Evolutionary conservation across 768 basidiomycete genomes (phyloP).

Genomic region (Paxillus involutus): DNA sequence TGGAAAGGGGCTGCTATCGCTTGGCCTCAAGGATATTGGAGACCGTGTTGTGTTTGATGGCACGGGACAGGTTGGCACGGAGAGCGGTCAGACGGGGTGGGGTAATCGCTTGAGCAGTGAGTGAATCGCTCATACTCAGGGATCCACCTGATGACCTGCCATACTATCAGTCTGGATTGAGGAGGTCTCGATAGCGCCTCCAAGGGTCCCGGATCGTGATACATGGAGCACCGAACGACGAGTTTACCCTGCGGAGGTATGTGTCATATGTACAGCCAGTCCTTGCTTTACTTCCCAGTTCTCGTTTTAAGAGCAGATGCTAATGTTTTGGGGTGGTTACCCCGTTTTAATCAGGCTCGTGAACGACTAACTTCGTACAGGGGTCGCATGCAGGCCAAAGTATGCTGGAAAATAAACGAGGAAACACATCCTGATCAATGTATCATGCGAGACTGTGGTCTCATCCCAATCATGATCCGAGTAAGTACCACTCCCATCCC

Average conservation of each 20-base stretch:
- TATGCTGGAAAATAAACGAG: constrained; percentile 77
- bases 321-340: not conserved
- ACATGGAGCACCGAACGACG: constrained; percentile 69
- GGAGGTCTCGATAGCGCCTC: constrained; percentile 76
- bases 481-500: constrained; percentile 47
- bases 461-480: constrained; percentile 95
- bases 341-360: constrained; percentile 60
- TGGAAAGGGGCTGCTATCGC: constrained; percentile 74
- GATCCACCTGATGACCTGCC: constrained; percentile 4
- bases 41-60: constrained; percentile 94
- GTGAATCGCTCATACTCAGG: constrained; percentile 30
- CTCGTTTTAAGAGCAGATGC: too few relatives aligned
- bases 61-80: constrained; percentile 49
- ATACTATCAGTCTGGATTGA: constrained; percentile 83
- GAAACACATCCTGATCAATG: constrained; percentile 67
- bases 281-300: not conserved
- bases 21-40: constrained; percentile 81
- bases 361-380: constrained; percentile 92
- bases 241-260: constrained; percentile 88
- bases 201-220: constrained; percentile 86
- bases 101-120: constrained; percentile 87
- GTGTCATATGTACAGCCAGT: constrained; percentile 4
- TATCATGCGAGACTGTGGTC: constrained; percentile 81
- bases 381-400: constrained; percentile 82
- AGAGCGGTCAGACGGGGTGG: constrained; percentile 55